phyloP scores from a whole-genome alignment of 345 rosid species.

The Hypericum perforatum region DNA sequence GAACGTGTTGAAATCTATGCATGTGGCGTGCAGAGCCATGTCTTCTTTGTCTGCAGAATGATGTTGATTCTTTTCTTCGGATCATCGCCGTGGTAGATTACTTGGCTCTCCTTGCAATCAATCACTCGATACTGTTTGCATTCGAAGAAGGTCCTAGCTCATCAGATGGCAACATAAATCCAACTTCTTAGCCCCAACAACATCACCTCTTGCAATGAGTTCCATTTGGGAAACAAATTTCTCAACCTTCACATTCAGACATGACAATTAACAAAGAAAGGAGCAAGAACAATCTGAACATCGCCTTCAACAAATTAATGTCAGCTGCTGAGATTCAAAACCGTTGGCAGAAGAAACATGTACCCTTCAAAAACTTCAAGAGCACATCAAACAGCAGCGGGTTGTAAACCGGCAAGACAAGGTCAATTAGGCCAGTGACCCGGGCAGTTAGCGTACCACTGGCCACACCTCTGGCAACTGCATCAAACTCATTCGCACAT shows the following conservation, averaged over 20 bases:
- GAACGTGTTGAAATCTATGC: conserved; percentile 60
- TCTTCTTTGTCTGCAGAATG: conserved; percentile 38
- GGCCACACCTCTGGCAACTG: conserved; percentile 61
- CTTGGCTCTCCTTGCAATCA: conserved; percentile 58
- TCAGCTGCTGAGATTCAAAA: conserved; percentile 39
- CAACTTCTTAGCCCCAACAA: conserved; percentile 56
- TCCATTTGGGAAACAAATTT: conserved; percentile 48
- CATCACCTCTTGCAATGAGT: conserved; percentile 71
- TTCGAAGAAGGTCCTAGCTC: neutral
- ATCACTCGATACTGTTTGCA: conserved; percentile 49
- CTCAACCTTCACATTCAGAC: conserved; percentile 37
- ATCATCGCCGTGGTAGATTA: conserved; percentile 65
- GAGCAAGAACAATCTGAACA: neutral
- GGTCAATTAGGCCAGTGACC: conserved; percentile 93
- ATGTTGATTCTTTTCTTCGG: conserved; percentile 55
- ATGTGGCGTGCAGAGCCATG: conserved; percentile 55
- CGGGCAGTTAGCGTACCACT: conserved; percentile 44
- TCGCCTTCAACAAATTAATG: neutral
- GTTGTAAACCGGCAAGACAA: conserved; percentile 60
- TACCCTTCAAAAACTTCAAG: conserved; percentile 42
- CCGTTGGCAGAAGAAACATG: conserved; percentile 58
- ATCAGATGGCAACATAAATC: conserved; percentile 11
- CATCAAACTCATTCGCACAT: no score
- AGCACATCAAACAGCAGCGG: conserved; percentile 66
- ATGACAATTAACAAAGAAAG: neutral